Conservation (phyloP, 768 basidiomycete genomes). For the Suillus sp. region DNA sequence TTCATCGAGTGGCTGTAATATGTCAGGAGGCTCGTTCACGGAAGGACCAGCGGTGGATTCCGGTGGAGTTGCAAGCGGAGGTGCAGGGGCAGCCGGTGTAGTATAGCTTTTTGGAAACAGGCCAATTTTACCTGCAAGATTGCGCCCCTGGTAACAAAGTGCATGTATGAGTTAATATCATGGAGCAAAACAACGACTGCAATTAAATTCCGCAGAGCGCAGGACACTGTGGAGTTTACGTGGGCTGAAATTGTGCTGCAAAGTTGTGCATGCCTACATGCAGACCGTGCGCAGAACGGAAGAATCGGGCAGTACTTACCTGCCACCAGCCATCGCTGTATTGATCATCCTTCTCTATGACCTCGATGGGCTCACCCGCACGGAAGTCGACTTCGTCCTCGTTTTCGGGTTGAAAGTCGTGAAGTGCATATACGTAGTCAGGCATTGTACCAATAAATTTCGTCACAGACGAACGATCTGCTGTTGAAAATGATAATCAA, state of each 20-base stretch:
- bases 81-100: conserved; percentile 51
- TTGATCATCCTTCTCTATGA: conserved; percentile 90
- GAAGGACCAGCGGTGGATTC: conserved; percentile 29
- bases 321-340: conserved; percentile 98
- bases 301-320: conserved; percentile 38
- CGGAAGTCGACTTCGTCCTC: conserved; percentile 89
- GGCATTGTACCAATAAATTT: conserved; percentile 48
- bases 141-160: conserved; percentile 65
- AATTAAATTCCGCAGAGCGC: conserved; percentile 26
- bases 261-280: conserved; percentile 4
- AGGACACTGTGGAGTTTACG: conserved; percentile 23
- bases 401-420: conserved; percentile 89
- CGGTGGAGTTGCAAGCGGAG: conserved; percentile 27
- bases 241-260: conserved; percentile 13
- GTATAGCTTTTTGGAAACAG: conserved; percentile 93
- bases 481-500: not conserved
- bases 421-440: conserved; percentile 85
- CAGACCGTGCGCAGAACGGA: conserved; percentile 15
- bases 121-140: conserved; percentile 78
- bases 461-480: not conserved
- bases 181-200: conserved; percentile 17
- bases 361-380: conserved; percentile 84
- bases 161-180: conserved; percentile 11
- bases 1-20: conserved; percentile 50
- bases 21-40: conserved; percentile 22